Base-by-base conservation (phyloP, 352 stramenopile genomes). In the Globisporangium camurandrum region DNA sequence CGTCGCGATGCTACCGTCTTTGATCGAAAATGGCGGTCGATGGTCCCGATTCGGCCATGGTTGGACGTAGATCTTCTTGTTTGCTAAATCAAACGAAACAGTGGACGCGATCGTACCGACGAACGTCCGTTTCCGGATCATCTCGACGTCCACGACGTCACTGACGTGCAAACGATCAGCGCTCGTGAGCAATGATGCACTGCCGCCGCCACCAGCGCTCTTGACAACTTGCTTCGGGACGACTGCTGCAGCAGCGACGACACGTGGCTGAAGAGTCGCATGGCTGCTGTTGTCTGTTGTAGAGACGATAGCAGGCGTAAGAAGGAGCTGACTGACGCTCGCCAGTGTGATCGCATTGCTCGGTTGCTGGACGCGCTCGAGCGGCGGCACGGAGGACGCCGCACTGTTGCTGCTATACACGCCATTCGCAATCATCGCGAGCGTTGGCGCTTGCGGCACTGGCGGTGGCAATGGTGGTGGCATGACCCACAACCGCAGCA, bases 31-130 rank as follows among this genome's bases (percentile, higher is more conserved):
- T 34, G 82, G 64, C 1, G 65, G 33, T 23, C 80, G 61, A 31
- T 77, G 63, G 47, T 90, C 75, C 12, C 79, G 75, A 31, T 88
- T 88, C 11, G 83, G 78, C 80, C 80, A 94, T 12, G 76, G 74
- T 55, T 91, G 74, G 27, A 94, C 41, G 56, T 88, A 90, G 22
- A 93, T 63, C 1, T 64, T 50, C 20, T 71, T 62, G 0, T 66
- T 75, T 44, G 66, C 74, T 8, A 92, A 34, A 41, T 86, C 71
- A 6, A 75, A 59, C 12, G 40, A 48, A 37, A 67, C 46, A 12
- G 71, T 55, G 7, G 51, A 47, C 12, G 64, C 70, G 12, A 91
- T 62, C 0, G 51, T 43, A 0, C 72, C 83, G 24, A 91, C 47
- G 23, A 75, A 90, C 1, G 61, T 59, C 33, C 78, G 71, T 54